These are phyloP conservation scores for Ustilago esculenta DNA, from an alignment of 1,284 basidiomycete genomes.

Conservation along the genomic window DNA sequence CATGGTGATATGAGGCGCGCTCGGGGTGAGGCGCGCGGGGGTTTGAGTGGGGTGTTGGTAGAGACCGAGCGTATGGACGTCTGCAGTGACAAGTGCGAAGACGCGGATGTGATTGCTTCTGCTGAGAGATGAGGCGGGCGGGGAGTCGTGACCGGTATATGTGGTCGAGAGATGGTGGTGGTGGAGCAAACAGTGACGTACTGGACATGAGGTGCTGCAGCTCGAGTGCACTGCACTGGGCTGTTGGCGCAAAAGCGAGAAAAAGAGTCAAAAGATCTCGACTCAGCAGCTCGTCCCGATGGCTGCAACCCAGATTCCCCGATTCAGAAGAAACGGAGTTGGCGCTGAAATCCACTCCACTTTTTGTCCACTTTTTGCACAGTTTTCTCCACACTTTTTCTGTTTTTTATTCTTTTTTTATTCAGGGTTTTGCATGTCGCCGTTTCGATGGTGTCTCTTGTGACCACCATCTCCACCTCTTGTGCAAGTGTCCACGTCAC, in stretches of 20 bases:
- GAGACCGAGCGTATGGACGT: not conserved
- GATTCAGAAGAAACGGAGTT: no score
- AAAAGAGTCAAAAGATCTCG: no score
- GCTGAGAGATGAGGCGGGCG: constrained; percentile 4
- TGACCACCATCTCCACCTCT: not conserved
- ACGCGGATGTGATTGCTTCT: constrained; percentile 3
- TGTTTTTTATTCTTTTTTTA: not conserved
- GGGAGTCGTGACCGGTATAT: constrained; percentile 7
- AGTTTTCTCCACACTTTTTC: constrained; percentile 31
- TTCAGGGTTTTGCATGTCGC: no score
- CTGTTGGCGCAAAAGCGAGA: not conserved
- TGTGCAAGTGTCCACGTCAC: not conserved
- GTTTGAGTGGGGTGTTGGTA: not conserved
- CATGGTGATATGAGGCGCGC: constrained; percentile 38
- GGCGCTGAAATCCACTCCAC: no score
- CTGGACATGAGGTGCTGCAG: no score
- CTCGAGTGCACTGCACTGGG: no score
- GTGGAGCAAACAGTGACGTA: no score
- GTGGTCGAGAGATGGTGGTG: not conserved
- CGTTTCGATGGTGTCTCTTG: no score
- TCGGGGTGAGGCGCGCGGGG: not conserved
- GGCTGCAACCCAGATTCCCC: no score
- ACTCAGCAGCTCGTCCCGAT: no score
- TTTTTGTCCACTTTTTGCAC: constrained; percentile 1
- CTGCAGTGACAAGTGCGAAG: constrained; percentile 6